Evolutionary conservation across 495 filamentous ascomycete genomes (phyloP), one percentile per base, ranked within the genome.

Genomic region (Talaromyces proteolyticus): DNA sequence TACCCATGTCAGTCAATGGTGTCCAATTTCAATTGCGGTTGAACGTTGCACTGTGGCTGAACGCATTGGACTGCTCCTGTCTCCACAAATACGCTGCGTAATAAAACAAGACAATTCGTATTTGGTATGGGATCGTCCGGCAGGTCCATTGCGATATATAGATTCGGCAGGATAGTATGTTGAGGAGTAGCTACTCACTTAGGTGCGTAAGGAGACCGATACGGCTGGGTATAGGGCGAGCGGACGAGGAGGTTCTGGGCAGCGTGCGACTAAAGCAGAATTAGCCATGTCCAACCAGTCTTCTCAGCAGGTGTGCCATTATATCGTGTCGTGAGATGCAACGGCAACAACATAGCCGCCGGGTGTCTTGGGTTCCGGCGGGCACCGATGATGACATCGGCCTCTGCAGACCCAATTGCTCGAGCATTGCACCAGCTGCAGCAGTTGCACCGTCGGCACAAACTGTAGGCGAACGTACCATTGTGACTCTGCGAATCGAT

Each of bases 101-200:
- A n/a, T n/a, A n/a, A n/a, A n/a, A n/a, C n/a, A n/a, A n/a, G n/a
- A n/a, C n/a, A n/a, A n/a, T n/a, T n/a, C n/a, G n/a, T n/a, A n/a
- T n/a, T n/a, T n/a, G n/a, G n/a, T n/a, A n/a, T n/a, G n/a, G n/a
- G n/a, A n/a, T n/a, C n/a, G n/a, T n/a, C n/a, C n/a, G n/a, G n/a
- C n/a, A n/a, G n/a, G n/a, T n/a, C n/a, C n/a, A n/a, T n/a, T n/a
- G n/a, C n/a, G n/a, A n/a, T n/a, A n/a, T n/a, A n/a, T n/a, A n/a
- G n/a, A n/a, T n/a, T n/a, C n/a, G n/a, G n/a, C n/a, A n/a, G n/a
- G 8, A n/a, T 16, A 36, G 23, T 20, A 23, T 21, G 36, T 14
- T 22, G 57, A 60, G 58, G 25, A 44, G n/a, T n/a, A n/a, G n/a
- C n/a, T 39, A 62, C 71, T 73, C 59, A 74, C 71, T 69, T 71